Conservation (phyloP, 345 rosid species). For the Arabidopsis arenosa region DNA sequence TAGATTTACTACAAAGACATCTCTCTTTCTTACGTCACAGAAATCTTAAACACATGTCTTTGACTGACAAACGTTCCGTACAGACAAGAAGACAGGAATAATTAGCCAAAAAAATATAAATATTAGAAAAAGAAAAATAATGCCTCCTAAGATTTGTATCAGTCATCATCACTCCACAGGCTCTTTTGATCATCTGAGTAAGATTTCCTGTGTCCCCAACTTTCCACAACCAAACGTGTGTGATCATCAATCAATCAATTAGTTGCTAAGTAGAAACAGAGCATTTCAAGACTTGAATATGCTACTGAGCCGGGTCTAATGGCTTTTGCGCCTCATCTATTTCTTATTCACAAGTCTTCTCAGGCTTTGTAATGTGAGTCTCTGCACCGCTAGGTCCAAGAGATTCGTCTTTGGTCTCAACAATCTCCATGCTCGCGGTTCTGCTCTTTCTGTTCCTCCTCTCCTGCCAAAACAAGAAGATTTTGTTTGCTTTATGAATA, state of each 20-base stretch:
- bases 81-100: constrained; percentile 25
- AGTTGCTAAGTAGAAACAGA: constrained; percentile 24
- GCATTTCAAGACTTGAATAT: constrained; percentile 22
- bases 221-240: background rate
- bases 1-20: constrained; percentile 7
- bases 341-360: constrained; percentile 48
- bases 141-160: constrained; percentile 21
- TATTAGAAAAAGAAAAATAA: background rate
- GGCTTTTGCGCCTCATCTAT: constrained; percentile 12
- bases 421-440: constrained; percentile 74
- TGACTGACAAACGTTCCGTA: constrained; percentile 35
- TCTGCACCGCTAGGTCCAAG: constrained; percentile 48
- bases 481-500: constrained; percentile 5
- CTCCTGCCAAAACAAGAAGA: constrained; percentile 54
- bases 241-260: constrained; percentile 6
- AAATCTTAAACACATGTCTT: constrained; percentile 38
- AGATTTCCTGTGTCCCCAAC: background rate
- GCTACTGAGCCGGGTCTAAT: constrained; percentile 23
- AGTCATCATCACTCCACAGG: constrained; percentile 27
- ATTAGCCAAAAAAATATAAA: background rate
- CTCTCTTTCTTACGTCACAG: constrained; percentile 10
- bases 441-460: constrained; percentile 78
- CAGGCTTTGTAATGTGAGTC: constrained; percentile 43
- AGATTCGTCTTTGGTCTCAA: constrained; percentile 58
- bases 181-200: constrained; percentile 13